These are phyloP conservation scores for Phytophthora parvispora DNA, from an alignment of 352 stramenopile species.

Conservation along the genomic window DNA sequence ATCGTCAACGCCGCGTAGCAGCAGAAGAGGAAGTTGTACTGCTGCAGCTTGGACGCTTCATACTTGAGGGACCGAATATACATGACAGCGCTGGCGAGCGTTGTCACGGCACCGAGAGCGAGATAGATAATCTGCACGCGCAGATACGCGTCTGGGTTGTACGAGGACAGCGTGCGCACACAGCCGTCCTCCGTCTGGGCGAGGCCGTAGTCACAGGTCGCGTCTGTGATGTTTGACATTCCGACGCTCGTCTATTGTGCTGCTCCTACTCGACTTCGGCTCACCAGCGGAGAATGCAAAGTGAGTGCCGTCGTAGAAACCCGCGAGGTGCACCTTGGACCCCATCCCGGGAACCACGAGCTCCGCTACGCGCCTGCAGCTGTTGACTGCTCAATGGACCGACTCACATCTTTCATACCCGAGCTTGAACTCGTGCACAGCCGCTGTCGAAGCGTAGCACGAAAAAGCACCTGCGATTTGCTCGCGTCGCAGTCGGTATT, in stretches of 20 bases:
- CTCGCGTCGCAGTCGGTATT: constrained; percentile 11
- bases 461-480: constrained; percentile 30
- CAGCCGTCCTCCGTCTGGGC: constrained; percentile 37
- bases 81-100: constrained; percentile 33
- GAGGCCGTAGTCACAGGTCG: constrained; percentile 42
- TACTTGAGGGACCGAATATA: constrained; percentile 37
- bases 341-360: constrained; percentile 31
- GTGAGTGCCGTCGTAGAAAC: constrained; percentile 20
- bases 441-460: constrained; percentile 23
- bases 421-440: constrained; percentile 25
- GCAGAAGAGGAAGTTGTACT: constrained; percentile 50
- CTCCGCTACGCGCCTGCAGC: constrained; percentile 25
- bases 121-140: constrained; percentile 45
- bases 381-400: constrained; percentile 20
- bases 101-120: constrained; percentile 30
- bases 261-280: constrained; percentile 6
- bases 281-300: constrained; percentile 24
- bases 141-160: constrained; percentile 38
- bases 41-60: constrained; percentile 44
- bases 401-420: constrained; percentile 34
- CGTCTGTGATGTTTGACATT: constrained; percentile 40
- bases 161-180: constrained; percentile 35
- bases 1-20: constrained; percentile 49
- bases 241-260: neutral
- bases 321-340: neutral